Evolutionary conservation across 768 basidiomycete genomes (phyloP).

Genomic region (Hericium alpestre): DNA sequence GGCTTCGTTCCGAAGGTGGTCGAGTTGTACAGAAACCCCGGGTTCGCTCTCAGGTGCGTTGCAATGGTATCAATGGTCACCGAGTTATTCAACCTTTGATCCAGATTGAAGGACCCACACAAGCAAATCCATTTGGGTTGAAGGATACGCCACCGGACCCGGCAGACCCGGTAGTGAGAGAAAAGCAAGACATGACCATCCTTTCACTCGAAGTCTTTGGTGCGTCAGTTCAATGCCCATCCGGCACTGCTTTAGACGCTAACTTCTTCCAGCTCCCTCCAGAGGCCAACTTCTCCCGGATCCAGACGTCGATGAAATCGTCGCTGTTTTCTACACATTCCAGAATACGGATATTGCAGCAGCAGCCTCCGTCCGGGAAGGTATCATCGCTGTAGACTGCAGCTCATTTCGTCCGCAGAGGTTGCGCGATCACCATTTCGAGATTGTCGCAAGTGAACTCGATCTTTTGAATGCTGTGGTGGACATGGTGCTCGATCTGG

Average conservation of each 20-base stretch:
- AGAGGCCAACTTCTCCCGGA: constrained; percentile 50
- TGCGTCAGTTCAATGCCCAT: constrained; percentile 17
- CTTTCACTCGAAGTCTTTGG: constrained; percentile 83
- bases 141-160: constrained; percentile 40
- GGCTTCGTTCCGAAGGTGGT: constrained; percentile 32
- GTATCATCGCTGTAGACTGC: constrained; percentile 44
- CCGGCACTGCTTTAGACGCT: background rate
- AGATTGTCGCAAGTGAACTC: constrained; percentile 56
- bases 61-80: background rate
- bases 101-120: constrained; percentile 70
- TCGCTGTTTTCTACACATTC: constrained; percentile 64
- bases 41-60: constrained; percentile 42
- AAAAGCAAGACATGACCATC: constrained; percentile 65
- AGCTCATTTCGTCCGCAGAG: constrained; percentile 28
- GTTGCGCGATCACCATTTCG: constrained; percentile 34
- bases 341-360: constrained; percentile 35
- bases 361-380: constrained; percentile 21
- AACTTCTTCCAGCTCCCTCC: constrained; percentile 29
- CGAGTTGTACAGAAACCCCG: constrained; percentile 12
- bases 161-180: constrained; percentile 27
- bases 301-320: constrained; percentile 54
- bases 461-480: constrained; percentile 70
- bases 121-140: constrained; percentile 57
- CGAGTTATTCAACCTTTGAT: background rate
- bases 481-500: constrained; percentile 63